phyloP scores from a whole-genome alignment of 169 alveolate genomes.

The Eimeria brunetti region DNA sequence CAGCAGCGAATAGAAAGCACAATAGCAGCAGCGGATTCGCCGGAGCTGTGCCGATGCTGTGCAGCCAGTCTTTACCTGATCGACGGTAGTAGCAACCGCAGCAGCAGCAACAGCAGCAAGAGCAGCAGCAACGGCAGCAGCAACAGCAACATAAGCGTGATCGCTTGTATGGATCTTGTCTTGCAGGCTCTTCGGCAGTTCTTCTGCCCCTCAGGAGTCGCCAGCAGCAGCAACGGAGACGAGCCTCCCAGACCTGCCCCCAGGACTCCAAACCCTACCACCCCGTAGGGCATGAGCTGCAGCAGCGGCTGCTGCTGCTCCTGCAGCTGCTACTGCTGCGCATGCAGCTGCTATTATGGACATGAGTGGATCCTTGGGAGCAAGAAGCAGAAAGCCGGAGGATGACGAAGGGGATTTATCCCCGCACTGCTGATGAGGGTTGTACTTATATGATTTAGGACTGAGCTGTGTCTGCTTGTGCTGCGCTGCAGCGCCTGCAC shows the following conservation, averaged over 20 bases:
- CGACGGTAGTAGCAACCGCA: neutral
- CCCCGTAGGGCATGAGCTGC: constrained; percentile 18
- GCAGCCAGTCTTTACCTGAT: too few species aligned
- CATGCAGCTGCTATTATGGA: neutral
- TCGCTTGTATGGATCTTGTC: neutral
- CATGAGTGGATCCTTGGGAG: neutral
- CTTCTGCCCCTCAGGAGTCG: constrained; percentile 25
- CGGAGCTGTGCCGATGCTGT: too few species aligned
- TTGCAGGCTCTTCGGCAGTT: constrained; percentile 37
- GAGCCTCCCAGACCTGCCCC: constrained; percentile 30
- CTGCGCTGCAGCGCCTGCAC: constrained; percentile 50
- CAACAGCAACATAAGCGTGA: neutral
- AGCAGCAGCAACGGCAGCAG: neutral
- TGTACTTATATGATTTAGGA: neutral
- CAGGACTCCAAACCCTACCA: constrained; percentile 18
- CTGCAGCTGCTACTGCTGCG: neutral
- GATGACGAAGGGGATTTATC: too few species aligned
- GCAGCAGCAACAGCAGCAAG: neutral
- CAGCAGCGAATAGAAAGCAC: neutral
- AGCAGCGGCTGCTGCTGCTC: neutral
- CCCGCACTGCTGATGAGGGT: neutral
- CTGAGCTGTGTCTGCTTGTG: neutral
- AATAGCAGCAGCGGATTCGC: neutral
- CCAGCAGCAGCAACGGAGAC: constrained; percentile 8
- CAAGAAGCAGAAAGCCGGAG: neutral